phyloP scores from a whole-genome alignment of 225 moss, liverwort and hornwort species.

The Neckera pumila region DNA sequence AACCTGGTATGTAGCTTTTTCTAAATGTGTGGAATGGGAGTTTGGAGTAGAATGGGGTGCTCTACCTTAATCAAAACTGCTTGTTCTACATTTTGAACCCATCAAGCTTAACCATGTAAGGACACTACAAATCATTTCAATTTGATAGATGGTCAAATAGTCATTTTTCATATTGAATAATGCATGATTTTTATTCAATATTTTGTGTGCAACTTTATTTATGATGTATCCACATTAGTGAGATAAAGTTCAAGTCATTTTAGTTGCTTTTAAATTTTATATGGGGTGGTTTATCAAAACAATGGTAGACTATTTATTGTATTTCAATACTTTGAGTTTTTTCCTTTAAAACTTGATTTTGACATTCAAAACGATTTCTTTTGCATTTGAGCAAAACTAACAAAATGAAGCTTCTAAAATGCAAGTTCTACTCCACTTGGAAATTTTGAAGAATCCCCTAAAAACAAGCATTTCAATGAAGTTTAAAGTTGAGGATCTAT shows the following conservation, averaged over 20 bases:
- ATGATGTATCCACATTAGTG: background rate
- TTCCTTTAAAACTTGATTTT: background rate
- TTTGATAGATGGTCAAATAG: background rate
- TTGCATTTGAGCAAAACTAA: background rate
- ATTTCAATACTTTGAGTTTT: background rate
- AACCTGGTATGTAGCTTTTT: no score
- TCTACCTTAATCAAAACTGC: background rate
- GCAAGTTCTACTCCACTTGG: rapidly evolving
- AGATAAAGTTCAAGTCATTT: background rate
- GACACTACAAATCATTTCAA: rapidly evolving
- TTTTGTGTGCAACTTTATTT: background rate
- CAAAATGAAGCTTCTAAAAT: background rate
- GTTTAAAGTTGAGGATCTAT: background rate
- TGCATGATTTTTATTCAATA: background rate
- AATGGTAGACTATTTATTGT: background rate
- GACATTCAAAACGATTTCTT: background rate
- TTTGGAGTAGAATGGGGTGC: no score
- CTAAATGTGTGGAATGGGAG: no score
- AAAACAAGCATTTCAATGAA: background rate
- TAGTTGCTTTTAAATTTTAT: background rate
- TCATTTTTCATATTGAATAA: background rate
- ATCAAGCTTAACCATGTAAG: background rate
- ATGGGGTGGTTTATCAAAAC: background rate
- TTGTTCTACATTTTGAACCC: background rate
- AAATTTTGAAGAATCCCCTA: background rate